Evolutionary conservation across 1,284 basidiomycete genomes (phyloP), one percentile per base, ranked within the genome.

Genomic region (Laetiporus sulphureus): DNA sequence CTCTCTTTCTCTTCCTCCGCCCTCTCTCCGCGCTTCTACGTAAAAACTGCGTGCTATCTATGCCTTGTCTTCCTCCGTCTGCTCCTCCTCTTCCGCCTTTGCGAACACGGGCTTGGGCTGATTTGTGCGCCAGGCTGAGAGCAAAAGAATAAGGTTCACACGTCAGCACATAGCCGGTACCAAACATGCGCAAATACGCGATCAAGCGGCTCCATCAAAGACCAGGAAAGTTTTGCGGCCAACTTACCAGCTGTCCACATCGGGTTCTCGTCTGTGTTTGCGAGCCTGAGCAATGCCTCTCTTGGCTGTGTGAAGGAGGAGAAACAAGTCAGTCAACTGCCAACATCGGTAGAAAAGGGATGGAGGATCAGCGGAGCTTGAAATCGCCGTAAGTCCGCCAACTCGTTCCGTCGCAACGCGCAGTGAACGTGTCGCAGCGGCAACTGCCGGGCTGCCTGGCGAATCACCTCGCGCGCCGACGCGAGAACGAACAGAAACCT

Each of bases 261-360:
- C 36, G 85, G 86, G 59, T 93, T 83, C 22, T 90, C 79, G 54
- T 83, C 83, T 51, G 69, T 62, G 18, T 83, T 69, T 16, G 94
- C 95, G 57, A 95, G 98, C 66, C 85, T 92, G 72, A 99, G 83
- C 49, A 99, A 68, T 3, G 95, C 95, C 67, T 97, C 93, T 50
- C 95, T 83, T 23, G 95, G 95, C 88, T 98, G 68, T 35, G 57
- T 47, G 51, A 38, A 47, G 38, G 51, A 49, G 38, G 44, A 56
- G 57, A 60, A 24, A 44, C 35, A 38, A 38, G 43, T 47, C 30
- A 48, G 40, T 46, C 40, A 38, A 36, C 36, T 35, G 46, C 31
- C 24, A 34, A 35, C 21, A 18, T 5, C 16, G 10, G 16, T 44
- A 32, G 39, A 54, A 48, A 42, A 56, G 41, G 51, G 44, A 42